Base-by-base conservation (phyloP, 2,329 filamentous ascomycete genomes). In the Microascus cirrosus region DNA sequence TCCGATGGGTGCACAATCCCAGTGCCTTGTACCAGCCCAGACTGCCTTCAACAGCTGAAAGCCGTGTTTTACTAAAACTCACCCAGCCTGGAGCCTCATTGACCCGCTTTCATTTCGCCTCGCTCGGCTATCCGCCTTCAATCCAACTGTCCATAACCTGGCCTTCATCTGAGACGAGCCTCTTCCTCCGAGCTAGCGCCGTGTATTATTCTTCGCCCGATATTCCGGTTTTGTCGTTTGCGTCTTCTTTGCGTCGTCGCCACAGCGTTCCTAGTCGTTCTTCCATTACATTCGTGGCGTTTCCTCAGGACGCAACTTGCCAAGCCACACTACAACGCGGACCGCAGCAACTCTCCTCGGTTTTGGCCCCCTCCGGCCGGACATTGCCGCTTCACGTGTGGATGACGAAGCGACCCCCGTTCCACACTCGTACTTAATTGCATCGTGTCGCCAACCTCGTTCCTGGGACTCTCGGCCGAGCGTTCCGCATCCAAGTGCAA, bases 31-130 rank as follows among this genome's bases (percentile, higher is more conserved):
- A 56, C 55, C 25, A n/a, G 42, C 22, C 42, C 42, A 11, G 50
- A 51, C 55, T 20, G 18, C 55, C 32, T 51, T 28, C 34, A 20
- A 24, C 42, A n/a, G 55, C 20, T 28, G 15, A 53, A 36, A 25
- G 22, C 12, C n/a, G 55, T 25, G 24, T 39, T 57, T 48, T 57
- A 53, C 55, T 57, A 57, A 57, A 53, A 57, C 25, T 52, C 32
- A 32, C 48, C 48, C 55, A 57, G 55, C 55, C 55, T 56, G 55
- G 55, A 56, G 55, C 55, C 55, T 35, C 55, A 56, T 42, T 45
- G 55, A 56, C 55, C 34, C 55, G 22, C 55, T 56, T 42, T 45
- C 34, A 50, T 52, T 56, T 56, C 45, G 55, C 45, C 45, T 56
- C 48, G 20, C 51, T 56, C 45, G 48, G 24, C 32, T n/a, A 8